A percentile compares a stretch with the other conserved stretches of the same genome.
Conservation (phyloP, 495 filamentous ascomycete genomes). For the Talaromyces stipitatus region DNA sequence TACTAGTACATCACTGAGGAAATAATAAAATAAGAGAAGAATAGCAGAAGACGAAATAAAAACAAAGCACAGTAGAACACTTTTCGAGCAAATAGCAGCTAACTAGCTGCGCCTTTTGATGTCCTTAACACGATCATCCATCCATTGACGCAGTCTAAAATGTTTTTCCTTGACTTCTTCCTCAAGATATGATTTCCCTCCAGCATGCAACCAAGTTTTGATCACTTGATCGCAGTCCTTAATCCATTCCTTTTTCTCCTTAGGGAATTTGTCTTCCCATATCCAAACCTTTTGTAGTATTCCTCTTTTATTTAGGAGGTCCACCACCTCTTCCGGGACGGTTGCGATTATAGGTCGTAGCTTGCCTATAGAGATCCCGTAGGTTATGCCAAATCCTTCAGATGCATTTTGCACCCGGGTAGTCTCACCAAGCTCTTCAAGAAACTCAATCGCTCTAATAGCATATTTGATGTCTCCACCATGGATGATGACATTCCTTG, state of each 20-base stretch:
- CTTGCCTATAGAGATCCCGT: not conserved
- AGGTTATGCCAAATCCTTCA: not conserved
- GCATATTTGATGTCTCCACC: not conserved
- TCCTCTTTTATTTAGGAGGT: not conserved
- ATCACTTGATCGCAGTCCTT: not conserved
- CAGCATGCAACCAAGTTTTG: not conserved
- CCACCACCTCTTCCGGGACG: slow-evolving; percentile 2
- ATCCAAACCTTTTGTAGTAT: not conserved
- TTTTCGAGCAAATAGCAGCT: too few relatives aligned
- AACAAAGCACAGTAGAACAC: too few relatives aligned
- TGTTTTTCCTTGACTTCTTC: not conserved
- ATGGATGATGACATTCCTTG: not conserved
- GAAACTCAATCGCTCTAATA: not conserved
- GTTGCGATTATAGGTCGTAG: not conserved
- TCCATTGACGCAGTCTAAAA: not conserved
- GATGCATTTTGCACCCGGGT: not conserved
- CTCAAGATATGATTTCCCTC: not conserved
- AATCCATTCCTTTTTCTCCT: not conserved
- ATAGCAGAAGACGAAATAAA: too few relatives aligned
- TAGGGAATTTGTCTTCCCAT: not conserved
- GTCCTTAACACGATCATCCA: not conserved
- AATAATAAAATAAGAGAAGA: too few relatives aligned
- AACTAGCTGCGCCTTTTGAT: not conserved
- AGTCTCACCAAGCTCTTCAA: not conserved
- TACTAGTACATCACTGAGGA: too few relatives aligned